phyloP scores from a whole-genome alignment of 2,329 filamentous ascomycete genomes.

The Fusarium devonianum region DNA sequence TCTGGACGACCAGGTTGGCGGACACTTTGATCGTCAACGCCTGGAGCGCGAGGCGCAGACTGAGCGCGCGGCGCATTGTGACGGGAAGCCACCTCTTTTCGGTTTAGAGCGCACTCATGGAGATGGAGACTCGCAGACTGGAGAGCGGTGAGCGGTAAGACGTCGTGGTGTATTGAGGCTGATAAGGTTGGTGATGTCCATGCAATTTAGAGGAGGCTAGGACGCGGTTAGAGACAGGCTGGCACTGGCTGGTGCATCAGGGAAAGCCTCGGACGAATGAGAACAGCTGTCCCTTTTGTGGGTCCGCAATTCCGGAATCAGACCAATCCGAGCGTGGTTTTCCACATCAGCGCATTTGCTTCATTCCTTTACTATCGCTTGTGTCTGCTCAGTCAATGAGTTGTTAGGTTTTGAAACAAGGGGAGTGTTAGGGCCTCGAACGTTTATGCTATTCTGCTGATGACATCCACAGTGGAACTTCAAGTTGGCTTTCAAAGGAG shows the following conservation, averaged over 20 bases:
- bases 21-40: constrained; percentile 44
- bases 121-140: not conserved
- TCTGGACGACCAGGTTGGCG: constrained; percentile 44
- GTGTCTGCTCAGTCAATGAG: not conserved
- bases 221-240: constrained; percentile 32
- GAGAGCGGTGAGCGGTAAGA: not conserved
- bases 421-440: not conserved
- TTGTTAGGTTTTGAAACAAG: no score
- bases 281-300: constrained; percentile 35
- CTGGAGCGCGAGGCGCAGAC: constrained; percentile 42
- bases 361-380: not conserved
- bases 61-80: constrained; percentile 41
- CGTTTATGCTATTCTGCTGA: no score
- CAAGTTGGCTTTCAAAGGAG: no score
- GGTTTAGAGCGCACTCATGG: constrained; percentile 19
- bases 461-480: no score
- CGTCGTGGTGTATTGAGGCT: constrained; percentile 9
- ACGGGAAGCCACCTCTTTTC: not conserved
- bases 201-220: not conserved
- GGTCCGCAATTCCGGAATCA: not conserved
- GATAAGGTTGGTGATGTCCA: not conserved
- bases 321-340: not conserved
- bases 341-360: constrained; percentile 6
- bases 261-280: constrained; percentile 24
- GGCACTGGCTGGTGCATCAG: constrained; percentile 32